These are phyloP conservation scores for Heteromeles arbutifolia DNA, from an alignment of 306 rosid genomes.

Conservation along the genomic window DNA sequence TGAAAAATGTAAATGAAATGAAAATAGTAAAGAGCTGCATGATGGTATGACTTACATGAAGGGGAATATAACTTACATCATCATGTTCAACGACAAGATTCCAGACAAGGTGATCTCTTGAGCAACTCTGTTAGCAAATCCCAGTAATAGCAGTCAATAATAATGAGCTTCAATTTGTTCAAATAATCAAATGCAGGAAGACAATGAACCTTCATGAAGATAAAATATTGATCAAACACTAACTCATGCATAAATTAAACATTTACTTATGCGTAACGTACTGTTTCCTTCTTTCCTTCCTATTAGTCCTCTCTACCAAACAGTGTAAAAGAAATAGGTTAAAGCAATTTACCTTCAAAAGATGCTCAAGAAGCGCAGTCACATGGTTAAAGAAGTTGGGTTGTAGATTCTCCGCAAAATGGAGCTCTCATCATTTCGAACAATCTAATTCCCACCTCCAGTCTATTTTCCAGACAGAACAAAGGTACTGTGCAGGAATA, in stretches of 20 bases:
- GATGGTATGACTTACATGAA: neutral
- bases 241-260: too few relatives aligned
- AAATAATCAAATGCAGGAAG: neutral
- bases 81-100: neutral
- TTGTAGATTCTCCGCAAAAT: neutral
- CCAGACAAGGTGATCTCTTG: neutral
- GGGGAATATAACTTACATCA: neutral
- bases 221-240: neutral
- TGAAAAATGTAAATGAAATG: neutral
- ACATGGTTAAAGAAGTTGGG: neutral
- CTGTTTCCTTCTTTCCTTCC: neutral
- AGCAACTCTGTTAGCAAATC: neutral
- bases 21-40: neutral
- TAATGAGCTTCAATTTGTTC: neutral
- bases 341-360: too few relatives aligned
- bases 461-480: conserved; percentile 54
- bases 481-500: conserved; percentile 52
- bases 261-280: neutral
- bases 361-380: too few relatives aligned
- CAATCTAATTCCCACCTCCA: conserved; percentile 10
- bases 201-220: neutral
- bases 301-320: too few relatives aligned
- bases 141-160: neutral
- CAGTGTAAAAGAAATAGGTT: neutral
- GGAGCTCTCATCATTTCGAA: too few relatives aligned